phyloP scores from a whole-genome alignment of 257 asterid species.

The Solanum piurae region DNA sequence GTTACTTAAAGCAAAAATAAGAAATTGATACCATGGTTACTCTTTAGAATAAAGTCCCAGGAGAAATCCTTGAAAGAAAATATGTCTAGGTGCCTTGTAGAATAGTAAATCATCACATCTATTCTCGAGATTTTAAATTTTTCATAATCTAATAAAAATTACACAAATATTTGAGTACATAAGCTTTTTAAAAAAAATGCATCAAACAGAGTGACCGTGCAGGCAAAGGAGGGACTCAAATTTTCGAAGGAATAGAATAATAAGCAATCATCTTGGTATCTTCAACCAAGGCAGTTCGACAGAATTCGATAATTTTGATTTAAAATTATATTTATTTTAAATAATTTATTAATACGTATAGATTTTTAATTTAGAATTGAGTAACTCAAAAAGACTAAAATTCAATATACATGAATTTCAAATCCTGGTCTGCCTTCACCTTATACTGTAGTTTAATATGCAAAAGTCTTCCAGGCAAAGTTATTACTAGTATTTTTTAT shows the following conservation, averaged over 20 bases:
- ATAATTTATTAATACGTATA: background rate
- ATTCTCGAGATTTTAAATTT: background rate
- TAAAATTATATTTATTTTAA: background rate
- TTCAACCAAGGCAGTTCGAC: background rate
- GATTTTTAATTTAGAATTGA: background rate
- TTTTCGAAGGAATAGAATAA: background rate
- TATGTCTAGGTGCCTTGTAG: background rate
- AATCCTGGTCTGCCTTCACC: background rate
- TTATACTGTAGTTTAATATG: background rate
- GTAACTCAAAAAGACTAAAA: background rate
- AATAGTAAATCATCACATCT: background rate
- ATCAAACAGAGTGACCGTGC: conserved; percentile 1
- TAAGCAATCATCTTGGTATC: background rate
- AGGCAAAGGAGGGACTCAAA: background rate
- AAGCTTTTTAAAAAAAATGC: background rate
- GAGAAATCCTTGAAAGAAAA: background rate
- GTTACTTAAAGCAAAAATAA: background rate
- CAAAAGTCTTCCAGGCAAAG: background rate
- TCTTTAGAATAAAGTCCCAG: background rate
- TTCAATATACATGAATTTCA: background rate
- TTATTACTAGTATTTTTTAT: background rate
- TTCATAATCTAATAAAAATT: background rate
- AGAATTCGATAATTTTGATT: background rate
- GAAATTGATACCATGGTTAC: background rate
- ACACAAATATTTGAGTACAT: background rate